A percentile compares a stretch with the other conserved stretches of the same genome.
Conservation (phyloP, 148 eudicot species). For the Bassia scoparia region DNA sequence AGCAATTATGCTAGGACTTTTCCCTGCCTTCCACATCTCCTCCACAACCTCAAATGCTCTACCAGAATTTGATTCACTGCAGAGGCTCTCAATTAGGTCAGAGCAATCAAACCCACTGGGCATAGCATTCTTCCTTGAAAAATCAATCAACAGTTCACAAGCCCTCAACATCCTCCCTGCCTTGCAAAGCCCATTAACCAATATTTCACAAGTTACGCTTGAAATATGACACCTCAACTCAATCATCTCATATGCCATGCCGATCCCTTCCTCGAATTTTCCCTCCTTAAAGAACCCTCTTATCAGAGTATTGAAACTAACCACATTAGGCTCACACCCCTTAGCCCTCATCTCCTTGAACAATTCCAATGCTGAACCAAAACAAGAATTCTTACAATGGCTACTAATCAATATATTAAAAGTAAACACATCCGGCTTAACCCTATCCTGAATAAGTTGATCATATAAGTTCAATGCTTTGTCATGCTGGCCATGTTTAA, state of each 20-base stretch:
- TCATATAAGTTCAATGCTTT: constrained; percentile 54
- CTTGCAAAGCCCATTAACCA: constrained; percentile 66
- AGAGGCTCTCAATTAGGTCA: constrained; percentile 51
- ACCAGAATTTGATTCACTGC: constrained; percentile 41
- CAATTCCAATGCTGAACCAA: constrained; percentile 59
- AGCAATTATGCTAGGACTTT: constrained; percentile 61
- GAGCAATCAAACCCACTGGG: constrained; percentile 57
- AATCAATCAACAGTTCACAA: constrained; percentile 67
- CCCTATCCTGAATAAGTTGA: constrained; percentile 62
- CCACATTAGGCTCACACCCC: constrained; percentile 77
- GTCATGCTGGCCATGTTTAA: constrained; percentile 45
- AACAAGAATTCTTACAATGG: constrained; percentile 48
- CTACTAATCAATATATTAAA: constrained; percentile 86
- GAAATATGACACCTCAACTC: constrained; percentile 67
- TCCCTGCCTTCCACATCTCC: constrained; percentile 64
- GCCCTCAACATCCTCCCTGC: constrained; percentile 47
- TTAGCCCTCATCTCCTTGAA: constrained; percentile 74
- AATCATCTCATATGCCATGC: constrained; percentile 82
- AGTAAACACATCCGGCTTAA: constrained; percentile 73
- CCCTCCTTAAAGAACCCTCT: constrained; percentile 64
- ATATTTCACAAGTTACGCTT: constrained; percentile 67
- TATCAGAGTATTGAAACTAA: constrained; percentile 85
- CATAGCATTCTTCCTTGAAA: constrained; percentile 57
- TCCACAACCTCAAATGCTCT: constrained; percentile 59
- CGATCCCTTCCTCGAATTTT: constrained; percentile 64